A percentile compares a stretch with the other conserved stretches of the same genome.
Conservation (phyloP, 345 rosid genomes). For the Noccaea caerulescens region DNA sequence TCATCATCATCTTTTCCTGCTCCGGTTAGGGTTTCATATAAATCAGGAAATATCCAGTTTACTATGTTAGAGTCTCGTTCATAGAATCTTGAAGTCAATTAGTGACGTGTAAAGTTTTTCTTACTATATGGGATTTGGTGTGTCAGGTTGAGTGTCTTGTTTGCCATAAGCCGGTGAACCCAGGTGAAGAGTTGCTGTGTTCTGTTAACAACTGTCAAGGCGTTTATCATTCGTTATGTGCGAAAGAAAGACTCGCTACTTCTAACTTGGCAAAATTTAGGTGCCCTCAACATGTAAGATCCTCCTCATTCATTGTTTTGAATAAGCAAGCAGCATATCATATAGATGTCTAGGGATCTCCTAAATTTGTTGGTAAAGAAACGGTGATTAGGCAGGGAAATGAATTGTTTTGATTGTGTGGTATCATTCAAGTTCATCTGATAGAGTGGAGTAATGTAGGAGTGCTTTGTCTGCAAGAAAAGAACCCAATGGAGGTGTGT, state of each 20-base stretch:
- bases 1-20: too few relatives aligned
- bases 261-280: constrained; percentile 57
- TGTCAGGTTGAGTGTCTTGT: constrained; percentile 68
- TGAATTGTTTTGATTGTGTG: not conserved
- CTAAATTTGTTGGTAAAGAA: not conserved
- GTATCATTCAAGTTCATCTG: constrained; percentile 18
- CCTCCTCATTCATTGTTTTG: constrained; percentile 14
- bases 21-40: not conserved
- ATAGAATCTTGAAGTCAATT: constrained; percentile 1
- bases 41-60: not conserved
- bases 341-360: too few relatives aligned
- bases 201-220: constrained; percentile 68
- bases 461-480: constrained; percentile 73
- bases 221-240: constrained; percentile 67
- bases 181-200: constrained; percentile 70
- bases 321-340: not conserved
- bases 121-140: constrained; percentile 28
- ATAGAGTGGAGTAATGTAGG: constrained; percentile 49
- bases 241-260: constrained; percentile 48
- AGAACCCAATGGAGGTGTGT: constrained; percentile 74
- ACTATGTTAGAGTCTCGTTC: not conserved
- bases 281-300: constrained; percentile 92
- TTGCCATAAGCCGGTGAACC: constrained; percentile 59
- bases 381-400: constrained; percentile 12
- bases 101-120: not conserved